A percentile compares a stretch with the other conserved stretches of the same genome.
Conservation (phyloP, 2,329 filamentous ascomycete species). For the Neonectria coccinea region DNA sequence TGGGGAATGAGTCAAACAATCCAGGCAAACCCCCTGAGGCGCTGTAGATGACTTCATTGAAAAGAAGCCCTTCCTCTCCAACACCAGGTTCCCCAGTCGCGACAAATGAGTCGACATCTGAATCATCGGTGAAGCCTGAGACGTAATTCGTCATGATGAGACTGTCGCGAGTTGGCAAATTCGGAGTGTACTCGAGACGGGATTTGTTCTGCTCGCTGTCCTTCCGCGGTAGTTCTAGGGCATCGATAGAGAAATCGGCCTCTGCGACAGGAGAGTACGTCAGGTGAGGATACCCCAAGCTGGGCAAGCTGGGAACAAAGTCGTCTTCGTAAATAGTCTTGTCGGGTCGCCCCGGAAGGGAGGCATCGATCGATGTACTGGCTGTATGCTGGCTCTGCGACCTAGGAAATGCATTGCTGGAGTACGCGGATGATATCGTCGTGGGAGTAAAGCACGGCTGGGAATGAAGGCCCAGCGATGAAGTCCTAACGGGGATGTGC, state of each 20-base stretch:
- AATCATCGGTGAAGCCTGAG: conserved; percentile 45
- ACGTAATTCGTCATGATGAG: conserved; percentile 28
- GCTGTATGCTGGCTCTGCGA: conserved; percentile 59
- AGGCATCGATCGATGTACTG: conserved; percentile 58
- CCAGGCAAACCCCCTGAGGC: conserved; percentile 44
- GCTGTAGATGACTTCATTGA: conserved; percentile 44
- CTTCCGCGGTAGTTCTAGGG: conserved; percentile 26
- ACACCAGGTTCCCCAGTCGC: conserved; percentile 28
- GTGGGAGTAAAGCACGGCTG: conserved; percentile 52
- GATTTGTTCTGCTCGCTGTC: conserved; percentile 22
- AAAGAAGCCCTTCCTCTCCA: conserved; percentile 44
- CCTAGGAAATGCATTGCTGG: conserved; percentile 54
- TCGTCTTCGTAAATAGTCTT: conserved; percentile 34
- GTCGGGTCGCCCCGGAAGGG: conserved; percentile 34
- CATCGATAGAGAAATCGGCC: conserved; percentile 36
- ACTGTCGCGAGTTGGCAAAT: conserved; percentile 1
- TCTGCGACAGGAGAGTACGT: conserved; percentile 30
- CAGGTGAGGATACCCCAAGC: conserved; percentile 3
- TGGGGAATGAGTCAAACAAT: conserved; percentile 40
- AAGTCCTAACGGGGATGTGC: conserved; percentile 50
- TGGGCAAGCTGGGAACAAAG: conserved; percentile 17
- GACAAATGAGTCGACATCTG: conserved; percentile 45
- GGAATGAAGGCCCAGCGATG: conserved; percentile 53
- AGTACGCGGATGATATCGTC: conserved; percentile 48
- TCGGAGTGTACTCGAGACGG: conserved; percentile 1